Conservation (phyloP, 1,284 basidiomycete species). For the Fomitopsis pinicola region DNA sequence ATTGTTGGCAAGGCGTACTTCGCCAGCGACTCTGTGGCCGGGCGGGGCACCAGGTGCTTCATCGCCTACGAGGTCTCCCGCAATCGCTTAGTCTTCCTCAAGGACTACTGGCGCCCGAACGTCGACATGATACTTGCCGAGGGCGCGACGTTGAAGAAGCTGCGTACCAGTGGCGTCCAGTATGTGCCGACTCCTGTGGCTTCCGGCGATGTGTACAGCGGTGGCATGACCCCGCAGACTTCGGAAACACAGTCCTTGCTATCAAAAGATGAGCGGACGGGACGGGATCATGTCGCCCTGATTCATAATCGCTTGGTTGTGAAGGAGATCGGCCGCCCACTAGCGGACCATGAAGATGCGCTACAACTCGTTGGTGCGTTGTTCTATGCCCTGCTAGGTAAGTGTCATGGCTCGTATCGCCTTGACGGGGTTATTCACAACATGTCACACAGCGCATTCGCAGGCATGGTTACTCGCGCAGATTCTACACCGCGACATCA, state of each 20-base stretch:
- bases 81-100: not conserved
- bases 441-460: not conserved
- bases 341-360: constrained; percentile 1
- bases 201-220: not conserved
- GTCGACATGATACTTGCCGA: not conserved
- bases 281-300: not conserved
- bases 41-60: not conserved
- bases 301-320: constrained; percentile 6
- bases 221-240: not conserved
- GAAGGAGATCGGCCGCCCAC: constrained; percentile 4
- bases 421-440: not conserved
- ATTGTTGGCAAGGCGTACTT: not conserved
- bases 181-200: constrained; percentile 3
- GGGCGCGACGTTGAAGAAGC: not conserved
- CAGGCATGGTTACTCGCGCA: not conserved
- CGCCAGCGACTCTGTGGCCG: not conserved
- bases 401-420: not conserved
- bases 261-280: not conserved
- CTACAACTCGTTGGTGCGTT: not conserved
- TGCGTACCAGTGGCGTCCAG: not conserved
- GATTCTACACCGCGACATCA: constrained; percentile 6
- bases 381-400: constrained; percentile 2
- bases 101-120: not conserved
- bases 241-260: not conserved
- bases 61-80: not conserved